Base-by-base conservation (phyloP, 1,139 yeast genomes). In the Candida anutae region DNA sequence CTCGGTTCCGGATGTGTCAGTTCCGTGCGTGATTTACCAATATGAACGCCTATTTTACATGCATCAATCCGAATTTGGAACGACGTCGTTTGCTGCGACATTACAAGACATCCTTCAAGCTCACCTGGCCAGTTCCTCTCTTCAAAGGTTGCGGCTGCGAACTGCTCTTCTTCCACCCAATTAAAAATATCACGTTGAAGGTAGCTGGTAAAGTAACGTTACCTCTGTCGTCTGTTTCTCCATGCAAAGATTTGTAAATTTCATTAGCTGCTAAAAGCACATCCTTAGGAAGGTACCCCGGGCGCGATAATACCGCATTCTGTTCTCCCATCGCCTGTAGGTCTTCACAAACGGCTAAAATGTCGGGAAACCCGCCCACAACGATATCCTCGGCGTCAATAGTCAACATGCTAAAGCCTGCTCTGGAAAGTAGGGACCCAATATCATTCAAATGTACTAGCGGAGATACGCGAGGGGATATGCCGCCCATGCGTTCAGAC, bases 291-390 rank as follows among this genome's bases (percentile, higher is more conserved):
- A 84, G 50, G 16, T 58, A 53, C 8, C 69, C 62, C 4, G 80
- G 69, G 23, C 84, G 57, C 25, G 74, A 62, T 26, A 70, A 50
- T 17, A 77, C 76, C 2, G 93, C 76, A 46, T 82, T 84, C 35
- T 78, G 79, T 48, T 84, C 95, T 4, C 95, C 95, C 94, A 83
- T 83, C 13, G 73, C 58, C 43, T 80, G 85, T 22, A 84, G 53
- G 42, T 84, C 94, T 31, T 70, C 73, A 56, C 84, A 63, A 23
- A 84, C 55, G 3, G 84, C 65, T 28, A 73, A 62, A 26, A 81
- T 62, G 44, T 78, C 81, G 0, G 94, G 95, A 42, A 77, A 84
- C n/a, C 81, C 82, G 4, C 69, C 70, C 6, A 84, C 87, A 5
- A 81, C 72, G 17, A 84, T 72, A 45, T 84, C 94, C 45, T 84